Conservation (phyloP, 78 protist species). For the Diacronema lutheri region DNA sequence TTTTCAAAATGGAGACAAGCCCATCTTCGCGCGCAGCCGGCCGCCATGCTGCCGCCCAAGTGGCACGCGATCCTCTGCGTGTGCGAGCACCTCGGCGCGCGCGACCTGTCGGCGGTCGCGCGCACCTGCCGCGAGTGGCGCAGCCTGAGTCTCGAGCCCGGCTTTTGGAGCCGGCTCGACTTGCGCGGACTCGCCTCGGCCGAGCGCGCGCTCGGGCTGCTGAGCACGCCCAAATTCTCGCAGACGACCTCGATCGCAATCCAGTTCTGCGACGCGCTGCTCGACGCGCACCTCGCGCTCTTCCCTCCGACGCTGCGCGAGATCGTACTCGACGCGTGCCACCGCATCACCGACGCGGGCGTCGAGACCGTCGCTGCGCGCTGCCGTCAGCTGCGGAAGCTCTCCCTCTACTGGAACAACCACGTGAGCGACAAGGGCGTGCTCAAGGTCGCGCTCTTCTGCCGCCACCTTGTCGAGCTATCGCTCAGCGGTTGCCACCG, state of each 20-base stretch:
- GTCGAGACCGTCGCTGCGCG: background rate
- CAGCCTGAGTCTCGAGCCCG: no score
- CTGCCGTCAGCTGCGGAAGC: background rate
- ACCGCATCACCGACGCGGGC: background rate
- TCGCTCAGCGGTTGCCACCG: background rate
- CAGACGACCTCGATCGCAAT: background rate
- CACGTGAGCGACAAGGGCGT: background rate
- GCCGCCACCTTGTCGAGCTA: background rate
- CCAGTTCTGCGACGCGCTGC: background rate
- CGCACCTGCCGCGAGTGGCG: no score
- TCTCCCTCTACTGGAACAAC: background rate
- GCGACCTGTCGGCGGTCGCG: no score
- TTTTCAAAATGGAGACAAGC: no score
- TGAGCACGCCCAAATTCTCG: background rate
- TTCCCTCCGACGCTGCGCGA: background rate
- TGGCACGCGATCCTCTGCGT: no score
- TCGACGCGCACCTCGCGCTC: background rate
- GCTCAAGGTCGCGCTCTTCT: background rate
- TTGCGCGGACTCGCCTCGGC: no score
- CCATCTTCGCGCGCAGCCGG: no score
- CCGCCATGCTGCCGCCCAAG: no score
- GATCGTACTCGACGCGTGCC: background rate
- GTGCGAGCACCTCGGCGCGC: no score
- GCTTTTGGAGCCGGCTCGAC: no score
- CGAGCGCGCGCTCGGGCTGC: no score